phyloP scores from a whole-genome alignment of 352 stramenopile species.

The Pythium vanterpoolii region DNA sequence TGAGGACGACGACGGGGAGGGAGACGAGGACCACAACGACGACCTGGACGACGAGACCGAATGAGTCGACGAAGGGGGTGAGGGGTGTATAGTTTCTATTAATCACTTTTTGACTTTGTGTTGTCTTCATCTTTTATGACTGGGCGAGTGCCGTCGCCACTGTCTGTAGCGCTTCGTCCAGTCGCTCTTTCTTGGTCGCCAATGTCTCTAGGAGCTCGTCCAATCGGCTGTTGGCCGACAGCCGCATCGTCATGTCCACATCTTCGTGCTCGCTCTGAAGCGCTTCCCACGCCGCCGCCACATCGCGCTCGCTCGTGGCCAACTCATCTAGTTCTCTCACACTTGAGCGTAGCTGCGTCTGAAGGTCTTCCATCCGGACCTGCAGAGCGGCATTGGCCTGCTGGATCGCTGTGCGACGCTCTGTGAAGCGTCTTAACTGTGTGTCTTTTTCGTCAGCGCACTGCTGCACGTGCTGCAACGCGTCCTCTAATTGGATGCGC shows the following conservation, averaged over 20 bases:
- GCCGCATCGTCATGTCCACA: constrained; percentile 63
- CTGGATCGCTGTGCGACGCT: constrained; percentile 32
- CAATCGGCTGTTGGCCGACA: constrained; percentile 35
- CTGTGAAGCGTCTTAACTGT: constrained; percentile 29
- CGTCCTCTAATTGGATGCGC: constrained; percentile 34
- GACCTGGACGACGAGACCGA: constrained; percentile 12
- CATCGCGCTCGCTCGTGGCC: constrained; percentile 31
- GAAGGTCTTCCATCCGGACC: constrained; percentile 55
- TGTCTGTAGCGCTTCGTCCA: constrained; percentile 1
- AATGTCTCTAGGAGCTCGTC: constrained; percentile 11
- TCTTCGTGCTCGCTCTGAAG: constrained; percentile 52
- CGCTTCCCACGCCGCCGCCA: constrained; percentile 36
- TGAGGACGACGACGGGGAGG: background rate
- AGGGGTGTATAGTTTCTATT: background rate
- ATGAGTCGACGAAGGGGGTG: background rate
- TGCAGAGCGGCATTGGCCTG: constrained; percentile 41
- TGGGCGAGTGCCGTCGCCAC: background rate
- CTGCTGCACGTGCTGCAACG: constrained; percentile 31
- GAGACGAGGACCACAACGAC: background rate
- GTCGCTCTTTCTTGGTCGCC: background rate
- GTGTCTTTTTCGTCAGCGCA: constrained; percentile 38
- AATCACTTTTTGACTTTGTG: background rate
- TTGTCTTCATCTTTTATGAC: background rate
- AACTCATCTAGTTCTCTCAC: constrained; percentile 53
- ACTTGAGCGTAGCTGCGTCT: constrained; percentile 34